Evolutionary conservation across 345 rosid species (phyloP).

Genomic region (Durio zibethinus): DNA sequence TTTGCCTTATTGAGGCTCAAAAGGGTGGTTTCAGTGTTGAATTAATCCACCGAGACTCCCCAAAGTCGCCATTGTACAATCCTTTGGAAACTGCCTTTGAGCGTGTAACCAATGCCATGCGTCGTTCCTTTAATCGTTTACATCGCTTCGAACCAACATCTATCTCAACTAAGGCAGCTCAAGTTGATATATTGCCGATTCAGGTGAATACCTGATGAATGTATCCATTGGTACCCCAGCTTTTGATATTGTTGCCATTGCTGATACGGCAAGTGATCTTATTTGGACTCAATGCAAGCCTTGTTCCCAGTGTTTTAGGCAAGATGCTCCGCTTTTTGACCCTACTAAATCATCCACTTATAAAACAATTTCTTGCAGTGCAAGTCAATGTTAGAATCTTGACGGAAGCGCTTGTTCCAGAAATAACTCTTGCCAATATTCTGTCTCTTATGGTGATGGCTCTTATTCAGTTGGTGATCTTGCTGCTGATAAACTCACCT

Average conservation of each 20-base stretch:
- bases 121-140: conserved; percentile 27
- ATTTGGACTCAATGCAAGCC: conserved; percentile 39
- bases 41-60: conserved; percentile 37
- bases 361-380: conserved; percentile 28
- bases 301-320: conserved; percentile 31
- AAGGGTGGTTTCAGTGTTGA: conserved; percentile 24
- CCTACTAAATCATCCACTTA: conserved; percentile 39
- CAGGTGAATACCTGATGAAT: conserved; percentile 33
- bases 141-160: conserved; percentile 1
- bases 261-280: conserved; percentile 36
- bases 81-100: conserved; percentile 11
- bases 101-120: conserved; percentile 23
- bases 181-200: not conserved
- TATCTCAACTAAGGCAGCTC: not conserved
- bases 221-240: conserved; percentile 33
- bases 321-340: conserved; percentile 33
- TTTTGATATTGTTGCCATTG: conserved; percentile 11
- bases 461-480: conserved; percentile 40
- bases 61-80: conserved; percentile 33
- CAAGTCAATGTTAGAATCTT: conserved; percentile 21
- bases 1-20: not conserved
- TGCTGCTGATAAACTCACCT: conserved; percentile 41
- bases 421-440: conserved; percentile 24
- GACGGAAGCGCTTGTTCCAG: conserved; percentile 3
- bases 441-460: conserved; percentile 31